Percentiles rank a stretch among this genome's conserved stretches.
Evolutionary conservation across 495 filamentous ascomycete genomes (phyloP).

Genomic region (Penicilliopsis zonata): DNA sequence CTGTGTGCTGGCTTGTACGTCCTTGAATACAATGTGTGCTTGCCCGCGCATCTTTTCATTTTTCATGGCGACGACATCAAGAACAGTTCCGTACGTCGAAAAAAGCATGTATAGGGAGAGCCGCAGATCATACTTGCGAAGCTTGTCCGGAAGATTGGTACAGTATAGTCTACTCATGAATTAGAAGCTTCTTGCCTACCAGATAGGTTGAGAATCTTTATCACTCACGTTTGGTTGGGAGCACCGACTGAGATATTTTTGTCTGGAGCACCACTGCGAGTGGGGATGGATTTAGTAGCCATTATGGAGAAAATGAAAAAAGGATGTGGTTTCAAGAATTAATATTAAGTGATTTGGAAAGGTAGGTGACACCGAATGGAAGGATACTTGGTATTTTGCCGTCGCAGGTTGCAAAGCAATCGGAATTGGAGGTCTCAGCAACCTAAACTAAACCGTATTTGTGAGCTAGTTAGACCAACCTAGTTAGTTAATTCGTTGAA

Average conservation of each 20-base stretch:
- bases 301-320: conserved; percentile 11
- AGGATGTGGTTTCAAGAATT: too few relatives aligned
- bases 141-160: conserved; percentile 72
- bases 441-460: too few relatives aligned
- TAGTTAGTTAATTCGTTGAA: not conserved
- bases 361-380: too few relatives aligned
- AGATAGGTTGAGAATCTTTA: conserved; percentile 6
- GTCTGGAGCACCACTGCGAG: conserved; percentile 23
- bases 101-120: conserved; percentile 86
- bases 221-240: conserved; percentile 63
- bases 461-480: too few relatives aligned
- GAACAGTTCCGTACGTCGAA: conserved; percentile 81
- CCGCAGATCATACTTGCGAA: conserved; percentile 73
- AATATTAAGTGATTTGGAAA: too few relatives aligned
- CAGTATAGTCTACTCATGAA: conserved; percentile 59
- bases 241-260: conserved; percentile 24
- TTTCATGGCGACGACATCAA: conserved; percentile 87
- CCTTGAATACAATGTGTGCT: conserved; percentile 83
- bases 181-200: conserved; percentile 11
- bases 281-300: conserved; percentile 24
- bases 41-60: conserved; percentile 88
- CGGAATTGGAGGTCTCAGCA: too few relatives aligned
- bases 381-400: too few relatives aligned
- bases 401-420: too few relatives aligned
- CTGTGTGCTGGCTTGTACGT: conserved; percentile 75